A percentile compares a stretch with the other conserved stretches of the same genome.
Evolutionary conservation across 768 basidiomycete species (phyloP).

Genomic region (Rhodotorula kratochvilovae): DNA sequence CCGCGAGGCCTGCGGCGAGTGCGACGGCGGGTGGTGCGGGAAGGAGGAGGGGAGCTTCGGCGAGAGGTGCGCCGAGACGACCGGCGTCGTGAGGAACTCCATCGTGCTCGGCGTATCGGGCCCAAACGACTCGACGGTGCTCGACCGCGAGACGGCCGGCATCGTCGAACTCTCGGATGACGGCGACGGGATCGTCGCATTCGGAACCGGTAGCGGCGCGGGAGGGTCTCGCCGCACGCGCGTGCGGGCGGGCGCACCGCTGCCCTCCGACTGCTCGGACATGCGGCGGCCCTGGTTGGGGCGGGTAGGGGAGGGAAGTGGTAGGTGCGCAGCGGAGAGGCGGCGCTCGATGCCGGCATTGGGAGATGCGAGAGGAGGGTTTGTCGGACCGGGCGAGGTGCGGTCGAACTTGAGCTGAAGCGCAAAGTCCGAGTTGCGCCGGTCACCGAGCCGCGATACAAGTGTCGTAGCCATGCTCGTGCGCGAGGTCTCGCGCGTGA

Average conservation of each 20-base stretch:
- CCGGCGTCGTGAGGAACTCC: constrained; percentile 10
- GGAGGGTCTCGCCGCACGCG: constrained; percentile 10
- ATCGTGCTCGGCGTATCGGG: constrained; percentile 20
- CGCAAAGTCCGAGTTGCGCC: constrained; percentile 7
- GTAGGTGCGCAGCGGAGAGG: not conserved
- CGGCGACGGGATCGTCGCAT: not conserved
- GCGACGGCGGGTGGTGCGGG: not conserved
- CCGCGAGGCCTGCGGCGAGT: not conserved
- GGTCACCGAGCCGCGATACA: not conserved
- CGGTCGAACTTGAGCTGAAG: constrained; percentile 2
- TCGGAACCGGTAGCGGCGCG: not conserved
- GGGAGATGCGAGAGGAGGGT: not conserved
- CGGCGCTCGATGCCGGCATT: not conserved
- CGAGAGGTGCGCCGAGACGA: not conserved
- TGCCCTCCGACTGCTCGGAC: constrained; percentile 14
- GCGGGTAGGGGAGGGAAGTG: not conserved
- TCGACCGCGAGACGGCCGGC: constrained; percentile 17
- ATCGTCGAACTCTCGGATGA: not conserved
- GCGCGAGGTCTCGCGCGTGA: not conserved
- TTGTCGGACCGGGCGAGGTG: not conserved
- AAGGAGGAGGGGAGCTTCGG: not conserved
- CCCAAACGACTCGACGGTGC: constrained; percentile 27
- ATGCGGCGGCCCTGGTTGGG: constrained; percentile 3
- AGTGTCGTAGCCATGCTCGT: not conserved
- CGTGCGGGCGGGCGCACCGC: constrained; percentile 16